Base-by-base conservation (phyloP, 163 green algal species). In the Coccomyxa subellipsoidea region DNA sequence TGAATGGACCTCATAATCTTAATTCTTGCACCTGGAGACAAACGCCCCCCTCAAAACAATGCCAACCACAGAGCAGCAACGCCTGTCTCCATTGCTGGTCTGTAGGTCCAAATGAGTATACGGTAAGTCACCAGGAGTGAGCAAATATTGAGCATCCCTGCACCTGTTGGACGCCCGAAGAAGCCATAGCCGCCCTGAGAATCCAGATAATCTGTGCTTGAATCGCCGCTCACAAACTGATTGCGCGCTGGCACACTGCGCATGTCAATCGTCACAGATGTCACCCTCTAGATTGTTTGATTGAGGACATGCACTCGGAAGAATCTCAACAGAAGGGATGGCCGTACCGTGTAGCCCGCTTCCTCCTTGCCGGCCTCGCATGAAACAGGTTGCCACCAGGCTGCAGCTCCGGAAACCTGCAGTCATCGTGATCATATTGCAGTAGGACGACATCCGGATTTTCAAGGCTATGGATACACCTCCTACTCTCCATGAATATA, bases 1-100 rank as follows among this genome's bases (percentile, higher is more conserved):
- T 23, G 80, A 81, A 25, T 69, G 82, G 0, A 85, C 76, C 35
- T 90, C 54, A 80, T 81, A 89, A 32, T 79, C 73, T 34, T 80
- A 71, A 78, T 81, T 78, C 2, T 54, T 77, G 21, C 66, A 32
- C 66, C 66, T 73, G 66, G 21, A 66, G 47, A 66, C 47, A 66
- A 18, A n/a, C n/a, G n/a, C n/a, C n/a, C n/a, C n/a, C n/a, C n/a
- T n/a, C n/a, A n/a, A n/a, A n/a, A n/a, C n/a, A n/a, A n/a, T n/a
- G n/a, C n/a, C n/a, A n/a, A n/a, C n/a, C n/a, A n/a, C n/a, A n/a
- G n/a, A n/a, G n/a, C n/a, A n/a, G n/a, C n/a, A n/a, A n/a, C n/a
- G n/a, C n/a, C n/a, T n/a, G n/a, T n/a, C n/a, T n/a, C n/a, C n/a
- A n/a, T n/a, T n/a, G n/a, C n/a, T n/a, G n/a, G n/a, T n/a, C n/a